phyloP scores from a whole-genome alignment of 2,329 filamentous ascomycete genomes.

The Plenodomus biglobosus region DNA sequence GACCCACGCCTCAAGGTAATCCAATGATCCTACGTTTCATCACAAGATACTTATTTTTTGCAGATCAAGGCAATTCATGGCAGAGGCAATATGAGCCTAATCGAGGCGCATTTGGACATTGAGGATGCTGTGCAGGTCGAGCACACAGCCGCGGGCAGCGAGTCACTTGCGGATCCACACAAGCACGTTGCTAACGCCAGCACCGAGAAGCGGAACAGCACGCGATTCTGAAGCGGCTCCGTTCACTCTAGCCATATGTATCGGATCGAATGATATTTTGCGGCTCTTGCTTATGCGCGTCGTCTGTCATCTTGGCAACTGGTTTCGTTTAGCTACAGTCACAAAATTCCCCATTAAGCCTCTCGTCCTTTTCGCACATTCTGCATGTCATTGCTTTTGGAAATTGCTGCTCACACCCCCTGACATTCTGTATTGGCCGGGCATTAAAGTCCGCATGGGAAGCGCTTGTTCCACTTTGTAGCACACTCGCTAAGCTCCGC shows the following conservation, averaged over 20 bases:
- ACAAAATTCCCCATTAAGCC: not conserved
- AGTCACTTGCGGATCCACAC: not conserved
- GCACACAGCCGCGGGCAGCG: not conserved
- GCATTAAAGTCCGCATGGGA: not conserved
- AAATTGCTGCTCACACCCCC: too few relatives aligned
- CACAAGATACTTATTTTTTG: slow-evolving; percentile 1
- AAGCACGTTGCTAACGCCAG: not conserved
- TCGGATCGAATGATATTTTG: not conserved
- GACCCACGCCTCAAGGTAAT: slow-evolving; percentile 16
- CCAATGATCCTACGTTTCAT: not conserved
- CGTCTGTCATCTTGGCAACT: not conserved
- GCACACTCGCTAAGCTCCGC: not conserved
- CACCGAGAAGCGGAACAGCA: slow-evolving; percentile 9
- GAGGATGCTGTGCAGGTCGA: not conserved
- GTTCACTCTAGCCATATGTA: not conserved
- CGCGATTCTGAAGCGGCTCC: slow-evolving; percentile 6
- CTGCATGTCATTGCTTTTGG: too few relatives aligned
- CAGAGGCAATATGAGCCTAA: slow-evolving; percentile 19
- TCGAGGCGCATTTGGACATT: slow-evolving; percentile 15
- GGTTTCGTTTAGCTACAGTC: not conserved
- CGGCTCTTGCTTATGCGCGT: not conserved
- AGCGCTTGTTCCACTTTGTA: not conserved
- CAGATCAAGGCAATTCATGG: slow-evolving; percentile 17
- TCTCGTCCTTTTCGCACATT: not conserved
- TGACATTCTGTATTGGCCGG: not conserved